Evolutionary conservation across 2,329 filamentous ascomycete genomes (phyloP), one percentile per base, ranked within the genome.

Genomic region (Scortechinia acanthostroma): DNA sequence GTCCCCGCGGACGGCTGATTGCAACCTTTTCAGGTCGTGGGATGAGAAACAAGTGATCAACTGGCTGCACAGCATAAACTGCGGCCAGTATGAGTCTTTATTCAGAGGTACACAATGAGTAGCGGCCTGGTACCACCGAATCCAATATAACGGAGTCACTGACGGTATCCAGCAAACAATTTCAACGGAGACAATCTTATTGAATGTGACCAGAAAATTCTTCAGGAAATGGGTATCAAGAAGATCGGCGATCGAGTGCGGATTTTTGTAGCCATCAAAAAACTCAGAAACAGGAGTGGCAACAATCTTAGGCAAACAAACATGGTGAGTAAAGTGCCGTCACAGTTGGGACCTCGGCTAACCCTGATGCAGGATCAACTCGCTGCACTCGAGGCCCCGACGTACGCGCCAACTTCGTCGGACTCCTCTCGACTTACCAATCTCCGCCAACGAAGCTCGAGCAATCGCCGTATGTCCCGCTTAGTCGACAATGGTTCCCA

Each of bases 141-240:
- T 14, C 13, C 17, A 16, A 22, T 45, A 21, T 37, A 30, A 37
- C 14, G 17, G 13, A 43, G 30, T 33, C 17, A 14, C 43, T 15
- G 16, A 28, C 30, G 13, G 10, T 17, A 6, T 13, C 17, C 17
- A 77, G 73, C 69, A 50, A 81, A 84, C 58, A 75, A 83, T 58
- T 82, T 84, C 59, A 84, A 77, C 48, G 80, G 80, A 42, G 76
- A 81, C 58, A 83, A 80, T 53, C 65, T 84, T 21, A 73, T 84
- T 58, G 80, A 84, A 57, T 80, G 81, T 59, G 80, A 84, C 53
- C 77, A 80, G 55, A 73, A 73, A 45, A 77, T 80, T 46, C 62
- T 84, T 49, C 80, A 82, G 57, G 80, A 84, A 53, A 80, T 84
- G 70, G 80, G 80, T 33, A 79, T 84, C 53, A 83, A 81, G 58